Evolutionary conservation across 2,329 filamentous ascomycete species (phyloP), one percentile per base, ranked within the genome.

Genomic region (Colletotrichum lupini): DNA sequence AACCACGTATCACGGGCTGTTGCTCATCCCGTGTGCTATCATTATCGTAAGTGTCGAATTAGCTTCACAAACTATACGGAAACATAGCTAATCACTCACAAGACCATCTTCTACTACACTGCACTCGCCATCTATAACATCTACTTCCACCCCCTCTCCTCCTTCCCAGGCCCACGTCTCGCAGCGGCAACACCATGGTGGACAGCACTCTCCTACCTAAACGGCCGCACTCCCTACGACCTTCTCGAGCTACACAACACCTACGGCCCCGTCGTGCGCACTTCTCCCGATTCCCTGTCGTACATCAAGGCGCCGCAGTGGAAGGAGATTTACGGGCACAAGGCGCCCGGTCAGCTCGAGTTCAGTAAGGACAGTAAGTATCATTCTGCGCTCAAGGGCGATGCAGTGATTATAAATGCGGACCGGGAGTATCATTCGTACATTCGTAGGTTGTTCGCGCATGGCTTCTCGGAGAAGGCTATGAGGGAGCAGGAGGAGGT

Each of bases 221-320:
- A 64, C 30, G 35, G 67, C 76, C 59, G 66, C 28, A 79, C 80
- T 26, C 76, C 73, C 11, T 63, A 77, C 2, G 76, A 79, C 59
- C 67, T 80, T 28, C 76, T 77, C 19, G 74, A 75, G 5, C 76
- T 85, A 11, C 84, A 86, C 75, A 74, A 79, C 6, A 74, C 77
- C 37, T 85, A 86, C 72, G 86, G 86, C 5, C 79, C 80, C 1
- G 81, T 88, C 1, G 85, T 88, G 6, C 83, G 86, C 11, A 78
- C 87, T 35, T 81, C 81, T 4, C 86, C 86, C 1, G 80, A 85
- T 65, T 84, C 87, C 70, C 80, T 88, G 3, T 83, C 85, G 2
- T 88, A 85, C 75, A 82, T 78, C 55, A 76, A 79, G 16, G 76
- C 79, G 8, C 68, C 79, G 2, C 76, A 76, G 5, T 85, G 83